Evolutionary conservation across 352 stramenopile genomes (phyloP), one percentile per base, ranked within the genome.

Genomic region (Thraustotheca clavata): DNA sequence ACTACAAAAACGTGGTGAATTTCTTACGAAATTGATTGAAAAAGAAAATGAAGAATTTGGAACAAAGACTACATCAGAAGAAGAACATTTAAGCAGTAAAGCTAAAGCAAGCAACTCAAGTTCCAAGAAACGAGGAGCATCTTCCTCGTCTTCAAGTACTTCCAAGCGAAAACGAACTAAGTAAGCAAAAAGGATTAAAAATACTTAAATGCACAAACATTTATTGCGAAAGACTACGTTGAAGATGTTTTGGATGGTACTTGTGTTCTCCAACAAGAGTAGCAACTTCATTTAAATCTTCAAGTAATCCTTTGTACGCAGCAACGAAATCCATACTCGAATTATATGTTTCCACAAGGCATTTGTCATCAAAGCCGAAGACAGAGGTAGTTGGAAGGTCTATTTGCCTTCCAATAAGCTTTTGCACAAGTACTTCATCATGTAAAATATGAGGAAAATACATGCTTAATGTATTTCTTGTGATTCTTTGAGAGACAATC

Each of bases 1-100:
- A 76, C 87, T 99, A 29, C 94, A 98, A 71, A 97, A 97, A 74
- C 93, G 96, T 40, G 95, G 94, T 14, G 96, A 99, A 69, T 76
- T 96, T 14, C 78, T 99, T 29, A 98, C 97, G 12, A 87, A 88
- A 32, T 89, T 98, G 75, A 92, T 98, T 27, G 91, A 98, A 75
- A 89, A 86, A 39, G 91, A 97, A 73, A 95, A 96, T 63, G 89
- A 96, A 33, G 88, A 94, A 68, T 67, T 89, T 22, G 91, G 88
- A 71, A 80, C 50, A 49, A 89, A 88, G 69, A 73, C 63, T 66
- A 72, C 26, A 40, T 86, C 88, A 62, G 85, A 91, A 54, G 85
- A 88, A 33, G 82, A 88, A 0, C 79, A 89, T 4, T 72, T 94
- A n/a, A 70, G 62, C 1, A 91, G 89, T 68, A 92, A 92, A 67